Evolutionary conservation across 805 yeast species (phyloP), one percentile per base, ranked within the genome.

Genomic region (Candida krabiensis): DNA sequence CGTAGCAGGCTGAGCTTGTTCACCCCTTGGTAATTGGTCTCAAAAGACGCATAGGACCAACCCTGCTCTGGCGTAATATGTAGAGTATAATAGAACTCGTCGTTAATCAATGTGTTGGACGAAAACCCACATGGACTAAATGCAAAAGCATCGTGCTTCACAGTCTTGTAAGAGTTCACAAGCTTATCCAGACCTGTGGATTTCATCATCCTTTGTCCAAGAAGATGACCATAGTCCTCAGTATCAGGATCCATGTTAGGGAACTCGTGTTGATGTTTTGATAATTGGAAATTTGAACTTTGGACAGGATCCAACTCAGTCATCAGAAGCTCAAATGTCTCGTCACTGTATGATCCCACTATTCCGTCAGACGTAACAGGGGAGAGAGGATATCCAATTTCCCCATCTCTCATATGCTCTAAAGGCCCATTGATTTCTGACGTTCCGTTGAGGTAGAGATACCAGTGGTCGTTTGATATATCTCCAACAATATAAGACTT

Each of bases 21-120:
- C 26, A 68, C 66, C 11, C 59, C 50, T 6, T 84, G 82, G 28
- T 80, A 86, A 60, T 87, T 91, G 15, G 96, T 80, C 60, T 93
- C 98, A 61, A 93, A 93, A 8, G 96, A 86, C 4, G 98, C 98
- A 63, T 91, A 91, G 4, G 96, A 87, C 88, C 95, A 91, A 25
- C 91, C 96, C 16, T 70, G 60, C 59, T 93, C 98, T 0, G 98
- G 98, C 0, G 99, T 93, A 28, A 93, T 86, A 59, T 93, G 98
- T 41, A 90, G 70, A 7, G 97, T 91, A 60, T 82, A 84, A 50
- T 71, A 63, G 55, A 78, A 79, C 50, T 75, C 71, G 28, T 71
- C 75, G 30, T 77, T 69, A 30, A 84, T 60, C 26, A 90, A 69
- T 14, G 95, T 82, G 61, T 91, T 91, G 30, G 96, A 86, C 2